phyloP scores from a whole-genome alignment of 179 eudicot species.

The Nepenthes alata region DNA sequence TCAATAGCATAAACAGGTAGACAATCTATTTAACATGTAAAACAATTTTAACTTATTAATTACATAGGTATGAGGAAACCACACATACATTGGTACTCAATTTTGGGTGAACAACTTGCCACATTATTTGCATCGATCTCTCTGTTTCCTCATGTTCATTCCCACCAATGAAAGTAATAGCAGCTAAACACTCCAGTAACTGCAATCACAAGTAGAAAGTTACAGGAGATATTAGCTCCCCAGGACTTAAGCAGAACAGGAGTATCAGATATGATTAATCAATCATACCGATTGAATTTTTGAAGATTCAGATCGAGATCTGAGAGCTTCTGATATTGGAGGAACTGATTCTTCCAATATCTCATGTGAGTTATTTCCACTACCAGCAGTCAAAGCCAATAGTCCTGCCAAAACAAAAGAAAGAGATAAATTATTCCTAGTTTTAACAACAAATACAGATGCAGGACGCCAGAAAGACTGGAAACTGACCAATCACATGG shows the following conservation, averaged over 20 bases:
- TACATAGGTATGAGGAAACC: background rate
- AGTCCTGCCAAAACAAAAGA: slow-evolving; percentile 23
- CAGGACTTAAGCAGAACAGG: background rate
- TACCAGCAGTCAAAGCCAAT: slow-evolving; percentile 72
- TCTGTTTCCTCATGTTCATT: slow-evolving; percentile 70
- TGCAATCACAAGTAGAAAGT: slow-evolving; percentile 16
- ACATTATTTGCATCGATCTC: slow-evolving; percentile 79
- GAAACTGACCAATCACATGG: slow-evolving; percentile 49
- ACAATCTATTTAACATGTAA: too few species aligned
- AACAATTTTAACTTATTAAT: too few species aligned
- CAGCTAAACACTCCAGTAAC: slow-evolving; percentile 77
- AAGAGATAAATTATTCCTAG: background rate
- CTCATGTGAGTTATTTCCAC: slow-evolving; percentile 72
- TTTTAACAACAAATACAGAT: background rate
- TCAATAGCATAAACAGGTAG: too few species aligned
- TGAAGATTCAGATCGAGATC: slow-evolving; percentile 52
- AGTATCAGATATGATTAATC: background rate
- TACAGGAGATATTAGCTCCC: background rate
- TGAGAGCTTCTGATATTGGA: slow-evolving; percentile 65
- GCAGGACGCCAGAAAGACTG: background rate
- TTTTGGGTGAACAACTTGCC: slow-evolving; percentile 95
- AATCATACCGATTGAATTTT: slow-evolving; percentile 59
- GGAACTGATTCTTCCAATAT: slow-evolving; percentile 64
- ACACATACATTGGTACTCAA: slow-evolving; percentile 64
- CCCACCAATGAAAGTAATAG: slow-evolving; percentile 69